phyloP scores from a whole-genome alignment of 148 eudicot species.

The Amaranthus hypochondriacus region DNA sequence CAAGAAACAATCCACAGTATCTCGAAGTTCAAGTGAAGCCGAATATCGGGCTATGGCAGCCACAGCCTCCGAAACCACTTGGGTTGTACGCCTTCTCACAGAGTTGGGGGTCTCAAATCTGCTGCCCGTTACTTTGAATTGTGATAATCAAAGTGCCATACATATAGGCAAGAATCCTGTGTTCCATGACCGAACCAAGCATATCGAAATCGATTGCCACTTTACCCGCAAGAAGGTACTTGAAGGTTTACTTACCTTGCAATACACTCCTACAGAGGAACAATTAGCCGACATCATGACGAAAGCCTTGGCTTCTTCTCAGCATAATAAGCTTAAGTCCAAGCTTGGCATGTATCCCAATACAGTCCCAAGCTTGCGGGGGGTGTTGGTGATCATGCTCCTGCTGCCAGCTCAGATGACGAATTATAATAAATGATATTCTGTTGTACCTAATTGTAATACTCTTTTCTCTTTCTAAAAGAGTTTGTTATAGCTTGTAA shows the following conservation, averaged over 20 bases:
- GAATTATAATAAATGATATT: no score
- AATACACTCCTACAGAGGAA: background rate
- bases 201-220: conserved; percentile 5
- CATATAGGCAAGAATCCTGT: background rate
- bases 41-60: no score
- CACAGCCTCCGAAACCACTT: no score
- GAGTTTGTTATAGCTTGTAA: no score
- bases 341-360: background rate
- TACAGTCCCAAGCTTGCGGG: no score
- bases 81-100: no score
- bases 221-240: background rate
- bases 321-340: background rate
- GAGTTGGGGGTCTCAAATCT: background rate
- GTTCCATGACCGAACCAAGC: conserved; percentile 5
- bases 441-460: no score
- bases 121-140: background rate
- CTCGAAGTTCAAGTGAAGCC: no score
- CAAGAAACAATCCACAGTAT: background rate
- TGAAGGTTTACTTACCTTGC: background rate
- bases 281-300: conserved; percentile 3
- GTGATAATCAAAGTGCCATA: conserved; percentile 5
- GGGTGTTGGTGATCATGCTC: no score
- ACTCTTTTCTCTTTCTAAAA: no score
- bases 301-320: background rate
- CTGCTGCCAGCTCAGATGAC: no score